A percentile compares a stretch with the other conserved stretches of the same genome.
Evolutionary conservation across 148 eudicot species (phyloP).

Genomic region (Nepenthes gracilis): DNA sequence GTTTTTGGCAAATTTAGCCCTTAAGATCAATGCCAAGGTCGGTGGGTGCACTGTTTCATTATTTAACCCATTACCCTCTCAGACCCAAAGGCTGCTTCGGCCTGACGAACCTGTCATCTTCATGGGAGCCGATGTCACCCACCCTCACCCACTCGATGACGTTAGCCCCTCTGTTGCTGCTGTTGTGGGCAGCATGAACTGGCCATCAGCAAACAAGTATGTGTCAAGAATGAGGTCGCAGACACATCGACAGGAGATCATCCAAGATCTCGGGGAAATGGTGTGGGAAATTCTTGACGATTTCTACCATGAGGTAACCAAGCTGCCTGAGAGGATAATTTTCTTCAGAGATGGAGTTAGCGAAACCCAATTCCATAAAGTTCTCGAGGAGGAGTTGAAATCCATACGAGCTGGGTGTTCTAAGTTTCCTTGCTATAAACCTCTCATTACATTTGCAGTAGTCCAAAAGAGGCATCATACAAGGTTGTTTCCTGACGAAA

Average conservation of each 20-base stretch:
- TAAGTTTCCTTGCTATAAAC: constrained; percentile 46
- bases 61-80: constrained; percentile 59
- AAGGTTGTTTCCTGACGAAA: constrained; percentile 56
- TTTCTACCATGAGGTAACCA: constrained; percentile 36
- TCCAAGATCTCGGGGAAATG: constrained; percentile 72
- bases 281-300: constrained; percentile 58
- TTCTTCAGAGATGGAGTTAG: constrained; percentile 94
- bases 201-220: constrained; percentile 87
- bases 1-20: constrained; percentile 75
- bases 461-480: constrained; percentile 96
- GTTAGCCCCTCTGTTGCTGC: constrained; percentile 92
- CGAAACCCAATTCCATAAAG: constrained; percentile 85
- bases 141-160: constrained; percentile 90
- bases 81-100: constrained; percentile 55
- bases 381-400: constrained; percentile 55
- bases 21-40: constrained; percentile 88
- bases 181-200: constrained; percentile 78
- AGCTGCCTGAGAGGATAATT: constrained; percentile 57
- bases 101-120: constrained; percentile 61
- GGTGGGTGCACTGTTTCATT: constrained; percentile 91
- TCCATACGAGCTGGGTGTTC: constrained; percentile 49
- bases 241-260: constrained; percentile 87
- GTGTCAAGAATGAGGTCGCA: constrained; percentile 87
- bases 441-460: constrained; percentile 72
- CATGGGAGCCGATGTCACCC: constrained; percentile 96